Conservation (phyloP, 2,329 filamentous ascomycete genomes). For the Lasiodiplodia hormozganensis region DNA sequence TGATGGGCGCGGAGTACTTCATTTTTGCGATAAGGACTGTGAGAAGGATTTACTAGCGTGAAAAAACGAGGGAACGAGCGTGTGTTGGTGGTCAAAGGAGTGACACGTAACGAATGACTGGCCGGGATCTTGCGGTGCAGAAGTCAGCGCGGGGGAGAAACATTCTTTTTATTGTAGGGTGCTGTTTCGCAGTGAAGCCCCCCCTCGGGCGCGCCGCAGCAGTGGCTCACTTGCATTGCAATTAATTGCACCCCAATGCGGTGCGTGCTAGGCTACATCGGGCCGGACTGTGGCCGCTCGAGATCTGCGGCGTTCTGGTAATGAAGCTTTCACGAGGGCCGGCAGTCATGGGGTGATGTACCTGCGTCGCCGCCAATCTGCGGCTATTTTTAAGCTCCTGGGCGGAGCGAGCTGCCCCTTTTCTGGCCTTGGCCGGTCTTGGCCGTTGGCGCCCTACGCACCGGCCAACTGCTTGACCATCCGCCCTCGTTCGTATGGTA, state of each 20-base stretch:
- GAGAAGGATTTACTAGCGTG: conserved; percentile 7
- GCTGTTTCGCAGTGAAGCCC: neutral
- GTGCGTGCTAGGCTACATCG: neutral
- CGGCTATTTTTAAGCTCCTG: conserved; percentile 20
- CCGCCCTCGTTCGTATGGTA: conserved; percentile 16
- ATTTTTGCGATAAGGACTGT: conserved; percentile 14
- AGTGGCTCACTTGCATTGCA: neutral
- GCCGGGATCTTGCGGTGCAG: conserved; percentile 2
- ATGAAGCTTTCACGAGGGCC: conserved; percentile 1
- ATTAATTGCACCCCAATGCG: neutral
- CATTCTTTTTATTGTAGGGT: conserved; percentile 3
- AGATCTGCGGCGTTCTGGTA: conserved; percentile 20
- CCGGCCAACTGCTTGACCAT: neutral
- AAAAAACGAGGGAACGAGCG: conserved; percentile 9
- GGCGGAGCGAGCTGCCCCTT: conserved; percentile 25
- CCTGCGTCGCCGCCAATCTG: conserved; percentile 18
- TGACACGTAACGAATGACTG: conserved; percentile 25
- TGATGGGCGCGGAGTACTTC: conserved; percentile 12
- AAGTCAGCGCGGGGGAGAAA: conserved; percentile 5
- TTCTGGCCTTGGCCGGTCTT: conserved; percentile 20
- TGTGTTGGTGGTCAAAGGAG: conserved; percentile 14
- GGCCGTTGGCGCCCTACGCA: conserved; percentile 26
- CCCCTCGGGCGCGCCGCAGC: neutral
- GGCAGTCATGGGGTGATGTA: conserved; percentile 9
- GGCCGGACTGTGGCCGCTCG: neutral